Conservation (phyloP, 2,329 filamentous ascomycete genomes). For the Colletotrichum cereale region DNA sequence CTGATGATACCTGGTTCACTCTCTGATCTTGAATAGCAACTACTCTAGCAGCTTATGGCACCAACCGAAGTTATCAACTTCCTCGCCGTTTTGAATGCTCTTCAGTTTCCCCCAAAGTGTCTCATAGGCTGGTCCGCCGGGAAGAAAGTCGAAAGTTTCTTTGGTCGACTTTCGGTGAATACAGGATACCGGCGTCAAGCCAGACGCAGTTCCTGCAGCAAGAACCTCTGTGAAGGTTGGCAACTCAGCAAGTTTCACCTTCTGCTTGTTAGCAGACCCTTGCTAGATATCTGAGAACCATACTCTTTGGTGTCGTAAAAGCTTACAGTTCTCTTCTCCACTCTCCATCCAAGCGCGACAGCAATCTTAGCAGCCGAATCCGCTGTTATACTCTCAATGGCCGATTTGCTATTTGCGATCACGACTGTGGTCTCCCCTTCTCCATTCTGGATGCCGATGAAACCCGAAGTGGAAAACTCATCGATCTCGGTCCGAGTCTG, state of each 20-base stretch:
- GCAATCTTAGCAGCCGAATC: conserved; percentile 3
- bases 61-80: conserved; percentile 1
- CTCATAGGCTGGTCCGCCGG: not conserved
- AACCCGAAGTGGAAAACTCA: conserved; percentile 77
- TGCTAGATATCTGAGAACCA: not conserved
- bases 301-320: not conserved
- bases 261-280: not conserved
- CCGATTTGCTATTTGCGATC: conserved; percentile 4
- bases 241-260: conserved; percentile 17
- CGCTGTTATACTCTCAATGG: conserved; percentile 15
- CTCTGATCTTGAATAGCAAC: not conserved
- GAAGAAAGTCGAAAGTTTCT: conserved; percentile 1
- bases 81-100: conserved; percentile 8
- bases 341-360: not conserved
- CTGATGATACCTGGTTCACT: not conserved
- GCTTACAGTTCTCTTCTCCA: conserved; percentile 8
- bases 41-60: conserved; percentile 7
- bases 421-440: not conserved
- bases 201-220: conserved; percentile 22
- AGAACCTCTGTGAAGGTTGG: conserved; percentile 19
- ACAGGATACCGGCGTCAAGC: not conserved
- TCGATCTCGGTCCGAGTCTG: conserved; percentile 73
- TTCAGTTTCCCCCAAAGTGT: conserved; percentile 4
- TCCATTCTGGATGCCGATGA: conserved; percentile 65
- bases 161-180: conserved; percentile 22